A percentile compares a stretch with the other conserved stretches of the same genome.
phyloP scores from a whole-genome alignment of 2,329 filamentous ascomycete genomes.

The Curvularia sp. region DNA sequence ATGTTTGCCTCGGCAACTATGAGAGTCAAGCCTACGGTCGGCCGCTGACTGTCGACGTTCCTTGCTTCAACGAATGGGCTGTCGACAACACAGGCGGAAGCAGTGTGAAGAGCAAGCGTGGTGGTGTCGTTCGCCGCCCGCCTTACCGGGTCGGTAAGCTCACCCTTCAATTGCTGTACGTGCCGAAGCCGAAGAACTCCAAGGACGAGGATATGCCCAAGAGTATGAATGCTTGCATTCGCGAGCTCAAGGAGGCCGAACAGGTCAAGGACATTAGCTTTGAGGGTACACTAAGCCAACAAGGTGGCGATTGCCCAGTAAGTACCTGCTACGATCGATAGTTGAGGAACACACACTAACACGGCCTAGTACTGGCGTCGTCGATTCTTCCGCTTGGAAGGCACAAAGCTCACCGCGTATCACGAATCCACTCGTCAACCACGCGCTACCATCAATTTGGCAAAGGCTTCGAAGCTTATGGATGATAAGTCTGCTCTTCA shows the following conservation, averaged over 20 bases:
- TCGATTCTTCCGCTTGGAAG: conserved; percentile 93
- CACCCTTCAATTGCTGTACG: conserved; percentile 91
- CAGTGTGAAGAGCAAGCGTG: conserved; percentile 91
- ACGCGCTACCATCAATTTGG: conserved; percentile 93
- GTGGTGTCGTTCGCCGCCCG: conserved; percentile 76
- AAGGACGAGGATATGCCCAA: conserved; percentile 98
- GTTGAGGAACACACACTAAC: conserved; percentile 19
- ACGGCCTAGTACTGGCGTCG: conserved; percentile 86
- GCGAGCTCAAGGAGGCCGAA: conserved; percentile 91
- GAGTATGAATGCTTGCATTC: conserved; percentile 96
- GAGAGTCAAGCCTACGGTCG: conserved; percentile 88
- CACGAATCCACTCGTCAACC: conserved; percentile 96
- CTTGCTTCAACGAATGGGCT: conserved; percentile 99
- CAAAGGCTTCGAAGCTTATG: conserved; percentile 90
- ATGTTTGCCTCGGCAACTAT: conserved; percentile 92
- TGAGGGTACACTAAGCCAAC: conserved; percentile 92
- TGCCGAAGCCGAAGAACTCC: conserved; percentile 86
- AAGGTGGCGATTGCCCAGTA: conserved; percentile 96
- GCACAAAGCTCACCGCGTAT: conserved; percentile 90
- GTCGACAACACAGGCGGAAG: conserved; percentile 80
- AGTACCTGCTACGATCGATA: conserved; percentile 51
- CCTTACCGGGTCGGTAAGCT: conserved; percentile 98
- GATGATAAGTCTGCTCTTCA: conserved; percentile 86
- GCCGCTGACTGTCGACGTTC: conserved; percentile 84
- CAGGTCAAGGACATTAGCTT: conserved; percentile 77